phyloP scores from a whole-genome alignment of 805 yeast genomes.

The Lachancea sp. region DNA sequence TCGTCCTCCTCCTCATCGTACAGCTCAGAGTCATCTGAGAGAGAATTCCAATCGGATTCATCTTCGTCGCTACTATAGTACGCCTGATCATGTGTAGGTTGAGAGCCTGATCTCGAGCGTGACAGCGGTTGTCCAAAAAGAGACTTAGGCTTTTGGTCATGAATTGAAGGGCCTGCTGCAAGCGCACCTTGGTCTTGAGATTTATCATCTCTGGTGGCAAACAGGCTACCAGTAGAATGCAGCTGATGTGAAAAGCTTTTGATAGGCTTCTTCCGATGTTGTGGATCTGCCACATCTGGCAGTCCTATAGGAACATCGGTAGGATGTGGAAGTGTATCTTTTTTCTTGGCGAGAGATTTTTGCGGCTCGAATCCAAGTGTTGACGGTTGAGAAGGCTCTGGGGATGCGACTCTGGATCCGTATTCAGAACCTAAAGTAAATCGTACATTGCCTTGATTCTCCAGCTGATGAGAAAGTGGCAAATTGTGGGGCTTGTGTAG shows the following conservation, averaged over 20 bases:
- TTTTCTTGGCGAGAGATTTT: background rate
- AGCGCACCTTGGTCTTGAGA: background rate
- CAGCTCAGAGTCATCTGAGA: constrained; percentile 24
- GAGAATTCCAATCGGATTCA: constrained; percentile 31
- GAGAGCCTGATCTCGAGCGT: constrained; percentile 2
- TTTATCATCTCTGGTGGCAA: constrained; percentile 3
- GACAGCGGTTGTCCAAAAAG: constrained; percentile 9
- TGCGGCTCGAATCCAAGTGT: background rate
- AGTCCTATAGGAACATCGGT: background rate
- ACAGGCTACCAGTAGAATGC: constrained; percentile 4
- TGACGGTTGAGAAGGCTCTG: background rate
- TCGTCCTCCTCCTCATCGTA: constrained; percentile 30
- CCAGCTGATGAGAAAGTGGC: background rate
- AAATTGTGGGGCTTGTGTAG: background rate
- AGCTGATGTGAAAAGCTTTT: background rate
- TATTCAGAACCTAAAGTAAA: constrained; percentile 4
- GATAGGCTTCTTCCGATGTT: background rate
- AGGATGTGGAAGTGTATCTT: background rate
- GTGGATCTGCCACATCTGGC: background rate
- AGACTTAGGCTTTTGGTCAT: constrained; percentile 6
- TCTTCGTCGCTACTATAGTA: constrained; percentile 33
- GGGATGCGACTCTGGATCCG: constrained; percentile 3
- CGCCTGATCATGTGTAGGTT: constrained; percentile 15
- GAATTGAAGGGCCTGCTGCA: background rate
- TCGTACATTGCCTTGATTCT: constrained; percentile 2